These are phyloP conservation scores for Draba incana DNA, from an alignment of 345 rosid species.

Conservation along the genomic window DNA sequence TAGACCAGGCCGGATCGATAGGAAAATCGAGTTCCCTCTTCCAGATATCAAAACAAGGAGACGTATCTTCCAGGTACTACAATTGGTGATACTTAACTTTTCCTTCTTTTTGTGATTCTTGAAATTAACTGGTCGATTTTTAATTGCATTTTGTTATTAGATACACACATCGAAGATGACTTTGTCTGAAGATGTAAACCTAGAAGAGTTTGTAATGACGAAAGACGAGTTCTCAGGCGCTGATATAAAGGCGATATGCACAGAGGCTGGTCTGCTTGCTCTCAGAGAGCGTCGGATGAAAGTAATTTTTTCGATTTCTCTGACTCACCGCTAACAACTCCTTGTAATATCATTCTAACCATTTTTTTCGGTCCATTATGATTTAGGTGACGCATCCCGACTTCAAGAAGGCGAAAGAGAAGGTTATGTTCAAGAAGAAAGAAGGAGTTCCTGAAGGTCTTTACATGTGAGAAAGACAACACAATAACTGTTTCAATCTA, in stretches of 20 bases:
- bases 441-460: conserved; percentile 99
- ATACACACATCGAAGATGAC: conserved; percentile 98
- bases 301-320: conserved; percentile 44
- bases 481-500: neutral
- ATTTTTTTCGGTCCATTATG: too few species aligned
- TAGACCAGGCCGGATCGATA: conserved; percentile 93
- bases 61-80: conserved; percentile 86
- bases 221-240: conserved; percentile 99
- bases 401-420: conserved; percentile 95
- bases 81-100: too few species aligned
- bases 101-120: too few species aligned
- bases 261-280: conserved; percentile 97
- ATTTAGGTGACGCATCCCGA: conserved; percentile 79
- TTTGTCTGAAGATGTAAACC: conserved; percentile 91
- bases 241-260: conserved; percentile 95
- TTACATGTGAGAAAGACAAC: conserved; percentile 54
- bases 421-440: conserved; percentile 99
- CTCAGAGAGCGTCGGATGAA: conserved; percentile 96
- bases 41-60: conserved; percentile 99
- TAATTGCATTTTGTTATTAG: conserved; percentile 37
- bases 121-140: too few species aligned
- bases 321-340: neutral
- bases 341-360: neutral
- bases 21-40: conserved; percentile 96
- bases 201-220: conserved; percentile 98